Evolutionary conservation across 768 basidiomycete species (phyloP).

Genomic region (Hortiboletus flavorubellus): DNA sequence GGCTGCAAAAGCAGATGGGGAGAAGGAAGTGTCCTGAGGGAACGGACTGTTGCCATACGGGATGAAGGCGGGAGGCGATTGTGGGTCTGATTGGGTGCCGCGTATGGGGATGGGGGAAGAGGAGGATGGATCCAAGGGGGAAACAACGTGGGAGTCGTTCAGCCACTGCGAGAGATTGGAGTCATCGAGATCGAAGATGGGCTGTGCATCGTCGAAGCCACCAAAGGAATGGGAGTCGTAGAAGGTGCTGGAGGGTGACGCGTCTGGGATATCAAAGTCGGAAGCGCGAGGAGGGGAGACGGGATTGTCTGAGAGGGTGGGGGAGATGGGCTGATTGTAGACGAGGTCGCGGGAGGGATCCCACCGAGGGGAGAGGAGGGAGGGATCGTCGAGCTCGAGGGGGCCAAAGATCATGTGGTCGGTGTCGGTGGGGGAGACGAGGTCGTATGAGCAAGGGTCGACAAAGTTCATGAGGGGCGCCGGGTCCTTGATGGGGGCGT

Average conservation of each 20-base stretch:
- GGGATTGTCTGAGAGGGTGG: conserved; percentile 37
- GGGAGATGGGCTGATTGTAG: conserved; percentile 40
- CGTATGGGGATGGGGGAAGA: conserved; percentile 68
- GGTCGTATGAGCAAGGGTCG: conserved; percentile 43
- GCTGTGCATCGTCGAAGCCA: conserved; percentile 31
- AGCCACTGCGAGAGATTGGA: conserved; percentile 56
- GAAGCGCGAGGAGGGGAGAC: conserved; percentile 39
- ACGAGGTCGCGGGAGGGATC: conserved; percentile 32
- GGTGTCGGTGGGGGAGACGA: conserved; percentile 27
- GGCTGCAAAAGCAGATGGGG: conserved; percentile 58
- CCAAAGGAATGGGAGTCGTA: conserved; percentile 33
- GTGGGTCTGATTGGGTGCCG: conserved; percentile 38
- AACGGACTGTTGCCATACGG: conserved; percentile 48
- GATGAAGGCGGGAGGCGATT: conserved; percentile 46
- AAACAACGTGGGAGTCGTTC: conserved; percentile 49
- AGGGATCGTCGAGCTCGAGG: conserved; percentile 31
- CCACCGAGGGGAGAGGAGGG: conserved; percentile 30
- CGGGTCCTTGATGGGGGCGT: conserved; percentile 30
- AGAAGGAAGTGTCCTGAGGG: conserved; percentile 50
- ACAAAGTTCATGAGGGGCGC: conserved; percentile 34
- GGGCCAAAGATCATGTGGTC: conserved; percentile 37
- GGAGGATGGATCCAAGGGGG: conserved; percentile 32
- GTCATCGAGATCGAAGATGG: conserved; percentile 40
- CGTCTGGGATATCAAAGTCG: conserved; percentile 41
- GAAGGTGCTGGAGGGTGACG: conserved; percentile 36